Evolutionary conservation across 2,329 filamentous ascomycete species (phyloP).

Genomic region (Aureobasidium melanogenum): DNA sequence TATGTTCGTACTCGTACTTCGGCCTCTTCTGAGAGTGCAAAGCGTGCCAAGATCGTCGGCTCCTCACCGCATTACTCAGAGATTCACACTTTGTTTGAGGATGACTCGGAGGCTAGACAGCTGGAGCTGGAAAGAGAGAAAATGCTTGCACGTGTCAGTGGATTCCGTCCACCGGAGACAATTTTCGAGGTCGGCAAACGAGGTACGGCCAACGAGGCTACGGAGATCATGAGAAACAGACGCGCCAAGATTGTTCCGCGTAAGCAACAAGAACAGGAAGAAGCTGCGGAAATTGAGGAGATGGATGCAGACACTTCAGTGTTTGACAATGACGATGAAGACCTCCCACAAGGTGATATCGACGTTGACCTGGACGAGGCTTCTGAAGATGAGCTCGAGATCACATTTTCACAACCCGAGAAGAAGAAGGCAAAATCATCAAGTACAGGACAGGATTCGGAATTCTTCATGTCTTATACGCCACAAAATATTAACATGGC

Average conservation of each 20-base stretch:
- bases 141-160: slow-evolving; percentile 82
- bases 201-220: slow-evolving; percentile 58
- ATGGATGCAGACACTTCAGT: slow-evolving; percentile 21
- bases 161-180: slow-evolving; percentile 82
- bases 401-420: slow-evolving; percentile 35
- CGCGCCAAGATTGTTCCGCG: slow-evolving; percentile 54
- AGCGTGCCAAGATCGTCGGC: slow-evolving; percentile 71
- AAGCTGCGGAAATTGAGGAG: slow-evolving; percentile 18
- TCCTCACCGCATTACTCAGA: slow-evolving; percentile 61
- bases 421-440: slow-evolving; percentile 18
- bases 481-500: slow-evolving; percentile 71
- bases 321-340: slow-evolving; percentile 23
- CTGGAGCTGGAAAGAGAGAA: slow-evolving; percentile 65
- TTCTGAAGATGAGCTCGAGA: slow-evolving; percentile 47
- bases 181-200: slow-evolving; percentile 88
- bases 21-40: slow-evolving; percentile 83
- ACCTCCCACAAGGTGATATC: slow-evolving; percentile 30
- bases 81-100: slow-evolving; percentile 67
- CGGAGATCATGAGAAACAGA: slow-evolving; percentile 66
- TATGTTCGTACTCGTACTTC: slow-evolving; percentile 86
- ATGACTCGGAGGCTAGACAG: slow-evolving; percentile 51
- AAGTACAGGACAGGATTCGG: slow-evolving; percentile 62
- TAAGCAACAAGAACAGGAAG: slow-evolving; percentile 17
- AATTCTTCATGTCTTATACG: slow-evolving; percentile 94
- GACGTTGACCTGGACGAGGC: slow-evolving; percentile 34